Evolutionary conservation across 345 rosid genomes (phyloP).

Genomic region (Pseudoturritis turrita): DNA sequence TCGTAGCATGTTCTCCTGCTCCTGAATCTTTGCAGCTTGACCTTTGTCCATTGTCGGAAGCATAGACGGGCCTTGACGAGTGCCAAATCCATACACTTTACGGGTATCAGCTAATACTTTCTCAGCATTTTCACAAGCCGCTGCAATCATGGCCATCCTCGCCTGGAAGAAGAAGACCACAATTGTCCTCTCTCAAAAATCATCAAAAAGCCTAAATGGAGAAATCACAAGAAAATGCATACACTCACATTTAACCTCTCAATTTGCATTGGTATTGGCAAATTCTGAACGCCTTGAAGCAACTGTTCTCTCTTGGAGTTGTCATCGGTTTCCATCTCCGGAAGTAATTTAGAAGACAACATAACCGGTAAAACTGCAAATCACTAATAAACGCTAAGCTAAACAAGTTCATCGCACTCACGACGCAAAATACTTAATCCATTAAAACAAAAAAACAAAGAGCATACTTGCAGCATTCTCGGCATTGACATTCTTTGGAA

Average conservation of each 20-base stretch:
- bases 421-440: not conserved
- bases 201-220: not conserved
- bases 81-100: slow-evolving; percentile 76
- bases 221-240: not conserved
- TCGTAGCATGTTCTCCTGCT: slow-evolving; percentile 72
- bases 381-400: not conserved
- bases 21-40: slow-evolving; percentile 87
- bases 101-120: slow-evolving; percentile 80
- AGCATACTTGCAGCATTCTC: slow-evolving; percentile 72
- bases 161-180: slow-evolving; percentile 38
- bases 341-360: slow-evolving; percentile 87
- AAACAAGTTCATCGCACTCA: not conserved
- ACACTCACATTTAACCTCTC: slow-evolving; percentile 65
- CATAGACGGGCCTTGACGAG: slow-evolving; percentile 77
- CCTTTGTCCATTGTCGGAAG: slow-evolving; percentile 80
- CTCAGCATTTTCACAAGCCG: slow-evolving; percentile 94
- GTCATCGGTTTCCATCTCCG: slow-evolving; percentile 91
- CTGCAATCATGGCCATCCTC: slow-evolving; percentile 81
- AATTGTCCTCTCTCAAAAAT: not conserved
- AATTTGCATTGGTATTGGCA: slow-evolving; percentile 66
- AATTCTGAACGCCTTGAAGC: slow-evolving; percentile 79
- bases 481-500: slow-evolving; percentile 83
- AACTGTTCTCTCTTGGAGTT: slow-evolving; percentile 79
- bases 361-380: slow-evolving; percentile 83
- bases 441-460: not conserved